Percentiles rank a stretch among this genome's conserved stretches.
Evolutionary conservation across 1,284 basidiomycete genomes (phyloP).

Genomic region (Takashimella koratensis): DNA sequence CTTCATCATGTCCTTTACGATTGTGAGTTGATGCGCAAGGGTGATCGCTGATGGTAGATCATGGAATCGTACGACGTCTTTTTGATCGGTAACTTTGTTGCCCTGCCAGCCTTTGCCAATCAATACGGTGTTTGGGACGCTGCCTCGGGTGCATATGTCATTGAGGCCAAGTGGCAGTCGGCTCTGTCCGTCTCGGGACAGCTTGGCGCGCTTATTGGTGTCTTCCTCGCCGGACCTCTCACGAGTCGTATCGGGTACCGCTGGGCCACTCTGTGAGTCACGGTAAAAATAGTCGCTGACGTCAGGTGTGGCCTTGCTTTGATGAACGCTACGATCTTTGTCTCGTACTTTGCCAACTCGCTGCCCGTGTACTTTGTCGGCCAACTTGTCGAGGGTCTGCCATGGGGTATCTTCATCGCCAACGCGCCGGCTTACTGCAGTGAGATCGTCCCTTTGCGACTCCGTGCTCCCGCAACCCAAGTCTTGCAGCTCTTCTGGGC

Average conservation of each 20-base stretch:
- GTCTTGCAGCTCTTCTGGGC: slow-evolving; percentile 41
- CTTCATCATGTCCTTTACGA: slow-evolving; percentile 27
- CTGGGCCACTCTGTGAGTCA: slow-evolving; percentile 14
- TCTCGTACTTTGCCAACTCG: slow-evolving; percentile 32
- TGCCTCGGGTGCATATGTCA: slow-evolving; percentile 12
- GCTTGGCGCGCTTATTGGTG: slow-evolving; percentile 38
- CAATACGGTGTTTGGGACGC: slow-evolving; percentile 17
- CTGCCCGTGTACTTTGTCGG: slow-evolving; percentile 30
- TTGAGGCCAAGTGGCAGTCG: slow-evolving; percentile 33
- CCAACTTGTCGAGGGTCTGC: slow-evolving; percentile 21
- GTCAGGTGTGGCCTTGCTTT: slow-evolving; percentile 13
- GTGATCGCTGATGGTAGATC: slow-evolving; percentile 13
- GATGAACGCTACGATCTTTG: slow-evolving; percentile 25
- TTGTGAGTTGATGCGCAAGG: slow-evolving; percentile 14
- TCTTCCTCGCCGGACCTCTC: slow-evolving; percentile 39
- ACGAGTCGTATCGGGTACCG: slow-evolving; percentile 32
- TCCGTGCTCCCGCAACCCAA: slow-evolving; percentile 29
- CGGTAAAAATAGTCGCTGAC: background rate
- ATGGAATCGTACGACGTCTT: slow-evolving; percentile 38
- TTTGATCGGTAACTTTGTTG: slow-evolving; percentile 36
- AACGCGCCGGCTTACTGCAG: slow-evolving; percentile 25
- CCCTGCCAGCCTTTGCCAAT: slow-evolving; percentile 15
- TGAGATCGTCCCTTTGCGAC: slow-evolving; percentile 32
- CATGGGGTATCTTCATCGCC: slow-evolving; percentile 33
- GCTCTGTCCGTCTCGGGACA: slow-evolving; percentile 29